These are phyloP conservation scores for Tricladium varicosporioides DNA, from an alignment of 2,329 filamentous ascomycete genomes.

Conservation along the genomic window DNA sequence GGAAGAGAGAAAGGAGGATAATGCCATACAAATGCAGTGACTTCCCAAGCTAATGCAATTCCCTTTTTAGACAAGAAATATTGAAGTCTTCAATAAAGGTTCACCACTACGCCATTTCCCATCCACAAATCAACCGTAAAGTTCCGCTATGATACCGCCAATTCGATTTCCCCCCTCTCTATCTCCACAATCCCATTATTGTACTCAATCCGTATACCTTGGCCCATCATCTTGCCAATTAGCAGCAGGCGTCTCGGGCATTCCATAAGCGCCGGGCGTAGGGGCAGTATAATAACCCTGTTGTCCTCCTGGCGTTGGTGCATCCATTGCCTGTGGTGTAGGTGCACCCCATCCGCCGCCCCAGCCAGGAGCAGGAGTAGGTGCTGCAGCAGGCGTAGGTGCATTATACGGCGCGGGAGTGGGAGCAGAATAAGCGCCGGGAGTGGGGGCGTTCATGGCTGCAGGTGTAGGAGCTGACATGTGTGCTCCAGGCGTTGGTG, in stretches of 20 bases:
- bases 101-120: not conserved
- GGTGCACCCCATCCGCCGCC: constrained; percentile 40
- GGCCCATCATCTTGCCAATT: constrained; percentile 41
- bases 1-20: too few relatives aligned
- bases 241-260: constrained; percentile 60
- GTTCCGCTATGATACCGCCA: not conserved
- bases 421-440: constrained; percentile 55
- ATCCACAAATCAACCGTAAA: not conserved
- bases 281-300: constrained; percentile 33
- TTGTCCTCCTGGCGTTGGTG: constrained; percentile 46
- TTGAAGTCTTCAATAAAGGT: not conserved
- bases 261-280: constrained; percentile 35
- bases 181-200: not conserved
- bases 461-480: constrained; percentile 62
- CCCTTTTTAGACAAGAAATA: too few relatives aligned
- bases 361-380: constrained; percentile 68
- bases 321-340: constrained; percentile 48
- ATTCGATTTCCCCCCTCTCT: not conserved
- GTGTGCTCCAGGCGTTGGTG: constrained; percentile 62
- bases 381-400: constrained; percentile 55
- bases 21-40: too few relatives aligned
- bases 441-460: constrained; percentile 67
- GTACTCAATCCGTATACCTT: constrained; percentile 36
- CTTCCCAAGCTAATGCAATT: too few relatives aligned
- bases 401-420: constrained; percentile 48